phyloP scores from a whole-genome alignment of 805 yeast genomes.

The Scheffersomyces amazonensis region DNA sequence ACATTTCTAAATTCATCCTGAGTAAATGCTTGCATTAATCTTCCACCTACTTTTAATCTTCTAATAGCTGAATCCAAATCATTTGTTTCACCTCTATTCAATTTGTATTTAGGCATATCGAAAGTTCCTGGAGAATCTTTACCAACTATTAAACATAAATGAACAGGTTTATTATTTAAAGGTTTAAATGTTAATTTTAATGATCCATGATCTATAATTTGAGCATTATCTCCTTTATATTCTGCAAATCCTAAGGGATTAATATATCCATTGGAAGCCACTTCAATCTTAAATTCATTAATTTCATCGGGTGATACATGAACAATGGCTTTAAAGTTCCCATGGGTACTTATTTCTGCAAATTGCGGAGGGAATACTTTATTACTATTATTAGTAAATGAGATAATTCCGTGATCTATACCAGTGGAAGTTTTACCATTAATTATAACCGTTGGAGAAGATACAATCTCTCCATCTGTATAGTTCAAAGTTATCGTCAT shows the following conservation, averaged over 20 bases:
- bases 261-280: conserved; percentile 38
- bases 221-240: conserved; percentile 10
- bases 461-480: conserved; percentile 32
- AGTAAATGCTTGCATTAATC: conserved; percentile 89
- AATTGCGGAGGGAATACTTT: conserved; percentile 62
- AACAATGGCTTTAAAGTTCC: conserved; percentile 71
- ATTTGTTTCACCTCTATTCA: conserved; percentile 55
- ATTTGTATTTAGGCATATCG: conserved; percentile 62
- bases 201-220: conserved; percentile 19
- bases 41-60: conserved; percentile 76
- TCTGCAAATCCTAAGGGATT: conserved; percentile 22
- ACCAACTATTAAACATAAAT: conserved; percentile 73
- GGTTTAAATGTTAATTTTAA: conserved; percentile 40
- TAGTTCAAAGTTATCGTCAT: conserved; percentile 31
- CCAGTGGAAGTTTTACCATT: conserved; percentile 23
- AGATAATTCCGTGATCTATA: conserved; percentile 22
- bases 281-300: conserved; percentile 55
- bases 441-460: conserved; percentile 38
- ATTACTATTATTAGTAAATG: conserved; percentile 30
- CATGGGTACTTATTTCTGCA: conserved; percentile 60
- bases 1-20: conserved; percentile 81
- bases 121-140: conserved; percentile 67
- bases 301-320: conserved; percentile 64
- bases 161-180: conserved; percentile 69
- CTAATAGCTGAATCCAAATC: conserved; percentile 65